These are phyloP conservation scores for Pestalotiopsis fici DNA, from an alignment of 2,329 filamentous ascomycete species.

Conservation along the genomic window DNA sequence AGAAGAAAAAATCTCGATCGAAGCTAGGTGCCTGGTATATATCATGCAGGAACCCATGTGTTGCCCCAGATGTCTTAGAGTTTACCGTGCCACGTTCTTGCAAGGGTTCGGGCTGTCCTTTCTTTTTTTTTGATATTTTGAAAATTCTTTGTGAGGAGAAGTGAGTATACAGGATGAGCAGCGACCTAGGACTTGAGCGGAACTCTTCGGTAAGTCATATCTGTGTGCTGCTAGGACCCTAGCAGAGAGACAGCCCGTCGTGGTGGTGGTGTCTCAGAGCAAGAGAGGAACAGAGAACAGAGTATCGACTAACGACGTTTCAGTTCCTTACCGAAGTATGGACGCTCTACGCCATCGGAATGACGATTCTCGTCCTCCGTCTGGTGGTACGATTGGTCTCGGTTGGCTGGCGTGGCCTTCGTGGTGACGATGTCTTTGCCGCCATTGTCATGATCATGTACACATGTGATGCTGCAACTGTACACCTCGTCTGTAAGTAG, in stretches of 20 bases:
- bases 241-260: no score
- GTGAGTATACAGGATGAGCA: not conserved
- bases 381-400: constrained; percentile 32
- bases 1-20: not conserved
- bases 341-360: constrained; percentile 34
- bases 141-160: not conserved
- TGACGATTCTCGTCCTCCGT: constrained; percentile 29
- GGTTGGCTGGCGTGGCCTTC: constrained; percentile 31
- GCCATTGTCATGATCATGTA: constrained; percentile 4
- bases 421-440: constrained; percentile 31
- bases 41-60: not conserved
- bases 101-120: no score
- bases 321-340: constrained; percentile 32
- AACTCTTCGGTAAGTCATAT: not conserved
- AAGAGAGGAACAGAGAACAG: not conserved
- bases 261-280: not conserved
- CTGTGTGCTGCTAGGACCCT: not conserved
- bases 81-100: not conserved
- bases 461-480: constrained; percentile 25
- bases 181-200: not conserved
- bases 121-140: not conserved
- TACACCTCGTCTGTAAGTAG: constrained; percentile 32
- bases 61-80: not conserved
- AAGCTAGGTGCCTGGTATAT: not conserved
- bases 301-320: not conserved